Evolutionary conservation across 306 rosid genomes (phyloP).

Genomic region (Lathyrus oleraceus): DNA sequence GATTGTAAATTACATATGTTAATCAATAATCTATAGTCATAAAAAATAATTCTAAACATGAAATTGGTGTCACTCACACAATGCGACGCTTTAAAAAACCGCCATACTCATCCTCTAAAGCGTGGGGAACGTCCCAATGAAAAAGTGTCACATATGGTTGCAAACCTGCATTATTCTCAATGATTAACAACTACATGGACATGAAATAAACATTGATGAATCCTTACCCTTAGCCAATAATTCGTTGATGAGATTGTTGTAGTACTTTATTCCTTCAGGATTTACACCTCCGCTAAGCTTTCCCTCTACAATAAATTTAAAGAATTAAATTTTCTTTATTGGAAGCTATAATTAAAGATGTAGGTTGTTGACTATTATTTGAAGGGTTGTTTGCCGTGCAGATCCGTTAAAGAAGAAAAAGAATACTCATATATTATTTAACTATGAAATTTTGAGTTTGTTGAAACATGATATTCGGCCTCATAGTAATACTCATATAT

Average conservation of each 20-base stretch:
- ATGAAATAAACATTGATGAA: not conserved
- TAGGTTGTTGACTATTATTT: too few relatives aligned
- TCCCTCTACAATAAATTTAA: conserved; percentile 39
- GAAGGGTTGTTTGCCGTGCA: too few relatives aligned
- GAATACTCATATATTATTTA: too few relatives aligned
- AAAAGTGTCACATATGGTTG: conserved; percentile 59
- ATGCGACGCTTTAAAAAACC: conserved; percentile 50
- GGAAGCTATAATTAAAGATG: too few relatives aligned
- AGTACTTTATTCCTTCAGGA: conserved; percentile 52
- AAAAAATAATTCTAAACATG: not conserved
- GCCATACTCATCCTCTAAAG: conserved; percentile 55
- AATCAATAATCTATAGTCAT: not conserved
- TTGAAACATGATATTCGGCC: too few relatives aligned
- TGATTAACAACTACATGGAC: not conserved
- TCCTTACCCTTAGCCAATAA: conserved; percentile 43
- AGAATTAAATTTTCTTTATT: too few relatives aligned
- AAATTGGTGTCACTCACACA: conserved; percentile 25
- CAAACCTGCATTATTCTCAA: conserved; percentile 34
- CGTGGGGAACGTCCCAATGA: conserved; percentile 70
- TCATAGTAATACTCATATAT: too few relatives aligned
- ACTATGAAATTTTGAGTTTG: too few relatives aligned
- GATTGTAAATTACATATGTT: not conserved
- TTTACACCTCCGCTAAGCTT: conserved; percentile 62
- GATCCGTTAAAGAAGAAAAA: too few relatives aligned
- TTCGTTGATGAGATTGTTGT: conserved; percentile 60